phyloP scores from a whole-genome alignment of 805 yeast species.

The Candida maris region DNA sequence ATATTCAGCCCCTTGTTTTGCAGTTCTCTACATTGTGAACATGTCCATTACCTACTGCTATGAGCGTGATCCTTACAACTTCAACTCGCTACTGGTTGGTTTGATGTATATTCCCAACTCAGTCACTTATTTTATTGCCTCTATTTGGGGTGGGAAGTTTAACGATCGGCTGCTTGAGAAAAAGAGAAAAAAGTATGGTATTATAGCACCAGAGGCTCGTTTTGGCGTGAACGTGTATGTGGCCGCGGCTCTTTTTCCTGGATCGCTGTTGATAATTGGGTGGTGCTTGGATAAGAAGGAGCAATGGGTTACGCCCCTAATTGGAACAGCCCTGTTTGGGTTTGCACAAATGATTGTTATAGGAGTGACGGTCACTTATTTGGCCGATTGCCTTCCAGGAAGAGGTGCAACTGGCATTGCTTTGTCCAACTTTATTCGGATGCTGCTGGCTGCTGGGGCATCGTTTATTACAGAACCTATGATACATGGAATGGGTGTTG shows the following conservation, averaged over 20 bases:
- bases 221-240: conserved; percentile 67
- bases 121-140: conserved; percentile 68
- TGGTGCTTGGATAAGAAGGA: conserved; percentile 69
- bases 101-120: conserved; percentile 81
- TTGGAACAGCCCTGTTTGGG: conserved; percentile 81
- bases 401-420: conserved; percentile 89
- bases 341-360: conserved; percentile 80
- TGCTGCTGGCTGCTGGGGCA: conserved; percentile 69
- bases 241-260: conserved; percentile 61
- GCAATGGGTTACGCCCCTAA: conserved; percentile 75
- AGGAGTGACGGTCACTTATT: conserved; percentile 74
- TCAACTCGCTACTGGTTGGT: conserved; percentile 63
- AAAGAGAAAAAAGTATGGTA: conserved; percentile 57
- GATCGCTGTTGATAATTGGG: conserved; percentile 69
- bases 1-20: conserved; percentile 71
- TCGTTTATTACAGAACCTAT: conserved; percentile 74
- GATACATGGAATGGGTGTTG: conserved; percentile 60
- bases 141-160: conserved; percentile 80
- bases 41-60: conserved; percentile 65
- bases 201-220: conserved; percentile 71
- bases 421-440: conserved; percentile 69
- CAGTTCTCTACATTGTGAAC: conserved; percentile 67
- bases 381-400: conserved; percentile 83
- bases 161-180: conserved; percentile 56
- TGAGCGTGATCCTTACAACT: conserved; percentile 64